Evolutionary conservation across 2,329 filamentous ascomycete species (phyloP).

Genomic region (Venturia pyrina): DNA sequence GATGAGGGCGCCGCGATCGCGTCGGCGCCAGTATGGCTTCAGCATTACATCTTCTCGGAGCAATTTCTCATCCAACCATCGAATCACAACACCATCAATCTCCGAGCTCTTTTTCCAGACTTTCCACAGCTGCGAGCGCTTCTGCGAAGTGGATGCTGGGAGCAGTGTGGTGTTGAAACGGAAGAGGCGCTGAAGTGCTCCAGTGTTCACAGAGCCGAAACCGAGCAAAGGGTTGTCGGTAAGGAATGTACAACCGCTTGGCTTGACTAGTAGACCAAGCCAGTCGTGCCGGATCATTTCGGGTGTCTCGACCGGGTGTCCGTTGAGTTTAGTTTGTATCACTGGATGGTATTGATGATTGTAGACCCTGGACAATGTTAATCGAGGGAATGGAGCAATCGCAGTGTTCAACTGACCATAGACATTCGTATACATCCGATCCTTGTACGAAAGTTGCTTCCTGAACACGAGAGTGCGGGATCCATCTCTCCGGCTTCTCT

Average conservation of each 20-base stretch:
- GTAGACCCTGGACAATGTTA: conserved; percentile 18
- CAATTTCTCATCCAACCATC: conserved; percentile 30
- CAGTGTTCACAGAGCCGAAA: conserved; percentile 30
- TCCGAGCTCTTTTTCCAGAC: conserved; percentile 30
- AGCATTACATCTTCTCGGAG: conserved; percentile 26
- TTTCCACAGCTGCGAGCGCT: conserved; percentile 30
- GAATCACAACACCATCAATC: conserved; percentile 29
- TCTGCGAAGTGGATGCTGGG: conserved; percentile 28
- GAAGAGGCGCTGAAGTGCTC: conserved; percentile 25
- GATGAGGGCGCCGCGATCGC: conserved; percentile 26
- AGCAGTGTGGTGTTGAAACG: conserved; percentile 29
- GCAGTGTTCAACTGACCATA: conserved; percentile 19
- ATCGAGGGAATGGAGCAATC: not conserved
- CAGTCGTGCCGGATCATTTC: conserved; percentile 43
- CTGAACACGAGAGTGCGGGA: conserved; percentile 44
- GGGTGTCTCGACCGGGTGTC: conserved; percentile 40
- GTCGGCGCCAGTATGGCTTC: conserved; percentile 27
- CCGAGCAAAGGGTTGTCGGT: conserved; percentile 43
- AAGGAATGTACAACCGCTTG: conserved; percentile 27
- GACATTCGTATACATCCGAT: conserved; percentile 42
- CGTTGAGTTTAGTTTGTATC: conserved; percentile 36
- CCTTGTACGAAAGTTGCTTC: conserved; percentile 46
- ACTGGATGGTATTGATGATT: conserved; percentile 31
- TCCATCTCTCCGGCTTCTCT: conserved; percentile 44
- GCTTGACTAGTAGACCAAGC: conserved; percentile 30